phyloP scores from a whole-genome alignment of 2,329 filamentous ascomycete genomes.

The Arachnomyces sp. region DNA sequence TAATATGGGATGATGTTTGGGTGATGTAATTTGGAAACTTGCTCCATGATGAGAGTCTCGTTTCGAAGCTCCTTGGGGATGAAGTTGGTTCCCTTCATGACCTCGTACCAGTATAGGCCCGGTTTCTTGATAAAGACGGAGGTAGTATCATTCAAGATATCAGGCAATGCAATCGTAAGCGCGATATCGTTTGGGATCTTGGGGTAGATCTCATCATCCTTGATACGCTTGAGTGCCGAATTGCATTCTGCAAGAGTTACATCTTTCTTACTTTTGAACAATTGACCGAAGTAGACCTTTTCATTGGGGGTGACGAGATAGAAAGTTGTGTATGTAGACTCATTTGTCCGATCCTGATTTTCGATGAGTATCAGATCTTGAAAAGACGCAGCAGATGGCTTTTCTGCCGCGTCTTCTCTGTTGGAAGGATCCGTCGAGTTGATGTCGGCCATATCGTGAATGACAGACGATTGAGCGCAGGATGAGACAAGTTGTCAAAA shows the following conservation, averaged over 20 bases:
- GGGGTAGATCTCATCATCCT: background rate
- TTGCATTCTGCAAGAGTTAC: background rate
- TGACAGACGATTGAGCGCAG: no score
- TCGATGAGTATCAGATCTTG: background rate
- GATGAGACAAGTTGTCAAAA: no score
- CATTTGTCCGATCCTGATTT: background rate
- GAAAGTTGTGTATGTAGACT: background rate
- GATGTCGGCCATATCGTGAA: no score
- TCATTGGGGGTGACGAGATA: background rate
- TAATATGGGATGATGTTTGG: slow-evolving; percentile 19
- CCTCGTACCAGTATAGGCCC: background rate
- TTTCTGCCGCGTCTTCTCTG: no score
- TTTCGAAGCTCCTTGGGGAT: background rate
- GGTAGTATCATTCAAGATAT: no score
- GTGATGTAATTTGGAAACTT: slow-evolving; percentile 14
- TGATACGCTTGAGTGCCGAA: background rate
- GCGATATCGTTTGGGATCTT: background rate
- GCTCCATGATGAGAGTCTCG: slow-evolving; percentile 8
- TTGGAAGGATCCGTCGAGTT: no score
- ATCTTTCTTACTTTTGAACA: background rate
- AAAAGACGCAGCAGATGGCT: background rate
- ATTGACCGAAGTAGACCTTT: no score
- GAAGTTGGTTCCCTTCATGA: background rate
- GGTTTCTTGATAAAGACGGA: background rate
- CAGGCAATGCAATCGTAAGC: background rate